Evolutionary conservation across 352 stramenopile species (phyloP), one percentile per base, ranked within the genome.

Genomic region (Bremia lactucae): DNA sequence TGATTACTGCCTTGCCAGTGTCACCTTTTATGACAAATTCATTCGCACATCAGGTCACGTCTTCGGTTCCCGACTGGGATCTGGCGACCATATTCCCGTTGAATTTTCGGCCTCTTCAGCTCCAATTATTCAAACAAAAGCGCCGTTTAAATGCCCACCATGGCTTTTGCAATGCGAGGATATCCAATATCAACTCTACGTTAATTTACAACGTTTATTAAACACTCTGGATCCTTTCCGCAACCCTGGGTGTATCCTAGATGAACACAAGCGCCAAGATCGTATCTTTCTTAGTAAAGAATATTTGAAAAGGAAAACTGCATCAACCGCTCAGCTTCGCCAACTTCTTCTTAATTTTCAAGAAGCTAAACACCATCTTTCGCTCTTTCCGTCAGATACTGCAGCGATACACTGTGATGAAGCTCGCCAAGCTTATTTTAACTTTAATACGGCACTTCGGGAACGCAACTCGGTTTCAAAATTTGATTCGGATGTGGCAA

Each of bases 401-500:
- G 15, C 23, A 10, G 2, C 16, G 23, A 6, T 16, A 44, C n/a
- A n/a, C 28, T n/a, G n/a, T n/a, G n/a, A n/a, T n/a, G n/a, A n/a
- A 0, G 21, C 44, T 7, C 9, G 19, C 1, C 36, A 52, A 29
- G 35, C 34, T 1, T 45, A 37, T 21, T 18, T 16, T 1, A 14
- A 40, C 16, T 52, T 52, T 18, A 15, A 0, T 8, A 44, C 6
- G 0, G 26, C 44, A 15, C 14, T 45, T 14, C 35, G 36, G 0
- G 36, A 45, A 19, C 36, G 44, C 0, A 52, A 39, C 20, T 10
- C 21, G 2, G 11, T 34, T 7, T 33, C 36, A 4, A 59, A 48
- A 14, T 58, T 59, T 42, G 50, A 49, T 16, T n/a, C 13, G 15
- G 42, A 53, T 6, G 13, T 46, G 2, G 18, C 35, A 14, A 18